Base-by-base conservation (phyloP, 495 filamentous ascomycete species). In the Letharia lupina region DNA sequence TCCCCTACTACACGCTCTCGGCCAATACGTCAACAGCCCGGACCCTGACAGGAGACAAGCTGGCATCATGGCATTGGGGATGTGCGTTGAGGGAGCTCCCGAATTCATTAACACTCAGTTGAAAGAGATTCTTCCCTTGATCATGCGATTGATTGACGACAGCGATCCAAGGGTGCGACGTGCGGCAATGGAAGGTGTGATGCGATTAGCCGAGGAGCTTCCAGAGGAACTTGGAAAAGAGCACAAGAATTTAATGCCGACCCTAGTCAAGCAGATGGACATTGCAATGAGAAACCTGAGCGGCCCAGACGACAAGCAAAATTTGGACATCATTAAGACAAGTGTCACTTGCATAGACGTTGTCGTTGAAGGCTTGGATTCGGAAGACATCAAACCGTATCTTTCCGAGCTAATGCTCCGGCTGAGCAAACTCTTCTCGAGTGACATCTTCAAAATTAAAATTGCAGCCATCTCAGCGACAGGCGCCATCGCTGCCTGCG, bases 61-160 rank as follows among this genome's bases (percentile, higher is more conserved):
- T 50, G 92, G 91, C 75, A 91, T 97, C 72, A 82, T 98, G 68
- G 88, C 94, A 11, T 81, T 98, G 7, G 94, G 93, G 63, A 95
- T 91, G 80, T 92, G 90, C 70, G 94, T 96, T 62, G 94, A 98
- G 77, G 94, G 94, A 68, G 95, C 94, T 45, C 94, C 94, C 11
- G 94, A 97, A 71, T 97, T 97, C 77, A 88, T 97, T 70, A 89
- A 87, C 67, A 94, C 91, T 12, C 92, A 97, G 80, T 83, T 96
- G 72, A 81, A 86, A 72, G 84, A 87, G 67, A 88, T 96, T 72
- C 87, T 97, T 76, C 95, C 94, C 47, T 81, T 89, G 65, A 86
- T 97, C 65, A 80, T 97, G 56, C 86, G 86, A 73, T 84, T 98
- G 11, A 84, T 98, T 28, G 87, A 89, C 70, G 94, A 98, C 70